These are phyloP conservation scores for Puya raimondii DNA, from an alignment of 176 grass and related monocot genomes.

Conservation along the genomic window DNA sequence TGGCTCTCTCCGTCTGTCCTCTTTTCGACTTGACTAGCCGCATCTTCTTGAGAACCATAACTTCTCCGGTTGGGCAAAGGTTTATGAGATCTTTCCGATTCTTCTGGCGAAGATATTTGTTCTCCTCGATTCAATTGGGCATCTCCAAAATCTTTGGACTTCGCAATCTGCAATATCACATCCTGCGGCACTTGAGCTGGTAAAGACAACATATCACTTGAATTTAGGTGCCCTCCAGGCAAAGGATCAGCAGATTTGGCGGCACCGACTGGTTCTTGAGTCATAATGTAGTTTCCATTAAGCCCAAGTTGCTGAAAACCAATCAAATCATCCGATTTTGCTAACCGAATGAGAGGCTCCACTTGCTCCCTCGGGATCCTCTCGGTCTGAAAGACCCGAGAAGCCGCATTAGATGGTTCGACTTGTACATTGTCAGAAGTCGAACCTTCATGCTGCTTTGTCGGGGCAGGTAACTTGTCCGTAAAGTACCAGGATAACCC, in stretches of 20 bases:
- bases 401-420: constrained; percentile 4
- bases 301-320: constrained; percentile 6
- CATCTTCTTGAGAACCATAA: constrained; percentile 8
- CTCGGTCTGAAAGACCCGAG: neutral
- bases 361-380: neutral
- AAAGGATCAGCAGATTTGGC: neutral
- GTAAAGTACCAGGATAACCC: constrained; percentile 7
- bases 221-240: neutral
- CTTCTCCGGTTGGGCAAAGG: constrained; percentile 11
- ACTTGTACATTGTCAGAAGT: neutral
- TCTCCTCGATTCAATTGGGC: no score
- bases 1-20: constrained; percentile 10
- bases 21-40: no score
- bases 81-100: neutral
- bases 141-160: no score
- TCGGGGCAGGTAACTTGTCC: neutral
- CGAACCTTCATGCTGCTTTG: constrained; percentile 5
- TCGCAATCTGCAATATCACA: no score
- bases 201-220: neutral
- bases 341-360: constrained; percentile 3
- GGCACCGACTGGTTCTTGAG: neutral
- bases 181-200: no score
- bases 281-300: neutral
- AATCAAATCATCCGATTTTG: constrained; percentile 9
- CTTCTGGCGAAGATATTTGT: no score